Percentiles rank a stretch among this genome's conserved stretches.
Conservation (phyloP, 805 yeast species). For the Ogataea polymorpha region DNA sequence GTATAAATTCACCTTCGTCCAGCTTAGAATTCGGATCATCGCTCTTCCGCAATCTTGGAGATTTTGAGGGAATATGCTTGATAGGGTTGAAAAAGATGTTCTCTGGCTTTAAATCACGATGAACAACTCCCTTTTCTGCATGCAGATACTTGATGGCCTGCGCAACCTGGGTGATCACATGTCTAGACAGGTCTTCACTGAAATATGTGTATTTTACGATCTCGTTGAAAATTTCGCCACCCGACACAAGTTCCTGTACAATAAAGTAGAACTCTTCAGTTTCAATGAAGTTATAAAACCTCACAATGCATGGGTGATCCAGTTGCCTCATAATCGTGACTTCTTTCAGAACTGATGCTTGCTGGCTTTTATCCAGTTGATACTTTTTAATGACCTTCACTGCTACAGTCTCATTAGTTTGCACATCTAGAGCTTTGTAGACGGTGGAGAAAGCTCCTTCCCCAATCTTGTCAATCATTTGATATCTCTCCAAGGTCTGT, state of each 20-base stretch:
- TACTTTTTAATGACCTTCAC: conserved; percentile 64
- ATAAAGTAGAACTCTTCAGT: conserved; percentile 59
- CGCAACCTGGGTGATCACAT: conserved; percentile 70
- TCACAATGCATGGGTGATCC: conserved; percentile 61
- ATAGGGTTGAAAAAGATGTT: conserved; percentile 66
- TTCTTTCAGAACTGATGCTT: conserved; percentile 74
- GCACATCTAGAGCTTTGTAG: conserved; percentile 43
- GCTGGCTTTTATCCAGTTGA: conserved; percentile 59
- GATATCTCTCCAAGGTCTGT: conserved; percentile 36
- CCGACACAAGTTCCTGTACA: conserved; percentile 68
- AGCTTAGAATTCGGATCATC: conserved; percentile 68
- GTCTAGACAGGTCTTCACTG: conserved; percentile 68
- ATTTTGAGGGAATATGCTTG: conserved; percentile 42
- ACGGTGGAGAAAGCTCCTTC: conserved; percentile 63
- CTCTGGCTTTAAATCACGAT: conserved; percentile 82
- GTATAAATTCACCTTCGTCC: conserved; percentile 84
- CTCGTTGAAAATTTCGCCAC: conserved; percentile 80
- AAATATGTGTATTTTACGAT: conserved; percentile 76
- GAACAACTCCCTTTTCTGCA: conserved; percentile 72
- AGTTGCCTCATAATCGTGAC: conserved; percentile 70
- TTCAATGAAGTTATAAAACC: conserved; percentile 64
- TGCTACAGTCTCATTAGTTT: conserved; percentile 44
- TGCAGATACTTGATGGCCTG: conserved; percentile 68
- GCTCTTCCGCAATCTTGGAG: conserved; percentile 46
- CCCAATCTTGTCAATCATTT: conserved; percentile 47